Evolutionary conservation across 192 early-diverging fungal species (phyloP), one percentile per base, ranked within the genome.

Genomic region (Coemansia sp.): DNA sequence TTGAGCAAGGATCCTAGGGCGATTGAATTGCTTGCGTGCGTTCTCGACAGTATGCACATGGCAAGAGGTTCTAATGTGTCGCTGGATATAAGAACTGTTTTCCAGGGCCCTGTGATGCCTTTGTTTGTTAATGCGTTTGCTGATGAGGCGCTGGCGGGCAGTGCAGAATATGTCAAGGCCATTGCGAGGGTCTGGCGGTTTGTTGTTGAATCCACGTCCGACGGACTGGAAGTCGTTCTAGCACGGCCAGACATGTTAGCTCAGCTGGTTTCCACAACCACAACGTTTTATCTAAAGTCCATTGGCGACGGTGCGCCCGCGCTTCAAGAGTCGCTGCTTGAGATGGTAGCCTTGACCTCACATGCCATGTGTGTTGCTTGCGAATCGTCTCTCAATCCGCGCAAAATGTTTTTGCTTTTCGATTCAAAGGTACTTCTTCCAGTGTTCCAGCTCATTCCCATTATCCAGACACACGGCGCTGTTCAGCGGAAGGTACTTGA

Each of bases 101-200:
- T 81, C 14, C 64, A 62, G 39, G 70, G 74, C 2, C 74, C 69
- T 3, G 57, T 70, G 9, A 69, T 70, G 74, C 43, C 70, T 11
- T 65, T 81, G 46, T 72, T 81, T 63, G 20, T 56, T 10, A 67
- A 62, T 6, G 74, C 74, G 16, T 81, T 81, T 68, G 41, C 55
- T 5, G 46, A 48, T 7, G 61, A 57, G n/a, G 37, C 50, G 4
- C 19, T 19, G 11, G 60, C 54, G 20, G 37, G 20, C 5, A 65
- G 67, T 41, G 50, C 50, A 17, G 45, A 12, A 11, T 67, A 73
- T 19, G 50, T 70, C n/a, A 57, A 25, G 44, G 61, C 64, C 5
- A 49, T 81, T 42, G 53, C 68, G 0, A 41, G 51, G 45, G 61
- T 81, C 8, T 81, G 79, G 79, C 60, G 54, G 58, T 66, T 71